Conservation (phyloP, 2,329 filamentous ascomycete genomes). For the Ophiostoma angusticollis region DNA sequence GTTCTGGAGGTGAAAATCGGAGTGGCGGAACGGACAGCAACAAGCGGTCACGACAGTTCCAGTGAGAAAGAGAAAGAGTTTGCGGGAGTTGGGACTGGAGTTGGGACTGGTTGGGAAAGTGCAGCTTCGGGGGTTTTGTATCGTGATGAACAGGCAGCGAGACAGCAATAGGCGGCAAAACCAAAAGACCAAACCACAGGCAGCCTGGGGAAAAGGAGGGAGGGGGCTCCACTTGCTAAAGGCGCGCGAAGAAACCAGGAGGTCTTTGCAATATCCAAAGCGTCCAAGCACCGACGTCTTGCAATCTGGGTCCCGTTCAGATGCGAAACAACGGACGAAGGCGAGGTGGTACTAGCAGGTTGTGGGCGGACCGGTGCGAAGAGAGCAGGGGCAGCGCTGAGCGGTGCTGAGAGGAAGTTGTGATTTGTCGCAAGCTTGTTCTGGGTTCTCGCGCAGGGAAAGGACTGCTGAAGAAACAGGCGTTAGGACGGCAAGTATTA, state of each 20-base stretch:
- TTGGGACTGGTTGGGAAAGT: not conserved
- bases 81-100: not conserved
- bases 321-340: conserved; percentile 10
- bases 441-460: too few species aligned
- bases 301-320: conserved; percentile 4
- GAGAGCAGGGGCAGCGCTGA: too few species aligned
- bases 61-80: not conserved
- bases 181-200: not conserved
- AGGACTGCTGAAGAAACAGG: not conserved
- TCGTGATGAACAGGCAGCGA: too few species aligned
- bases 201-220: not conserved
- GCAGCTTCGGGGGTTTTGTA: conserved; percentile 6
- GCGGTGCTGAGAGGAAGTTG: too few species aligned
- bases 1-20: not conserved
- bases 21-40: not conserved
- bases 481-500: not conserved
- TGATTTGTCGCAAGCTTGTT: too few species aligned
- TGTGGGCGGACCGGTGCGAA: conserved; percentile 6
- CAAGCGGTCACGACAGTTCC: not conserved
- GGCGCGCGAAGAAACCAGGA: conserved; percentile 3
- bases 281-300: conserved; percentile 12
- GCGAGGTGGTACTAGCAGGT: conserved; percentile 1
- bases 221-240: conserved; percentile 8
- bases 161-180: not conserved
- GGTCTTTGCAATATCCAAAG: conserved; percentile 5